Evolutionary conservation across 2,329 filamentous ascomycete genomes (phyloP).

Genomic region (Fusarium chuoi): DNA sequence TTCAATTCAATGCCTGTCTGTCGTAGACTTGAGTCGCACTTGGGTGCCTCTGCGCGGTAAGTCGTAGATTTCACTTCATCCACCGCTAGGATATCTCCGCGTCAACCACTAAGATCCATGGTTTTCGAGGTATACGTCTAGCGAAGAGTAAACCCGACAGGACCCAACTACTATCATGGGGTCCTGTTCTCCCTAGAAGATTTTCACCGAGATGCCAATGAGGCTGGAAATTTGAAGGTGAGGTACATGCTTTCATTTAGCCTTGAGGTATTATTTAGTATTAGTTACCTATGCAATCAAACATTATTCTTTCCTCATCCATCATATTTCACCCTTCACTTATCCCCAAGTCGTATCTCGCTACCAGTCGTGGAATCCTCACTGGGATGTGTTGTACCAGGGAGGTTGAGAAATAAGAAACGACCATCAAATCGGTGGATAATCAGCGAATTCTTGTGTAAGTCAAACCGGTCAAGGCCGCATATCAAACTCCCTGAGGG

Average conservation of each 20-base stretch:
- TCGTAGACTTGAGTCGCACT: slow-evolving; percentile 35
- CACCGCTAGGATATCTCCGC: slow-evolving; percentile 89
- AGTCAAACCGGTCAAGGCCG: background rate
- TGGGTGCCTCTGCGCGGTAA: slow-evolving; percentile 17
- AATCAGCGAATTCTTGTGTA: background rate
- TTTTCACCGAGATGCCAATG: slow-evolving; percentile 73
- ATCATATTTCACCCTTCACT: background rate
- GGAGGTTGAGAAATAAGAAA: background rate
- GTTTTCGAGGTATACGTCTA: slow-evolving; percentile 93
- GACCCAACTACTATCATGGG: slow-evolving; percentile 59
- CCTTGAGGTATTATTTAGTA: background rate
- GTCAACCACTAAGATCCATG: slow-evolving; percentile 75
- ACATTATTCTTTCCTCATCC: background rate
- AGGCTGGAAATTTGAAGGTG: slow-evolving; percentile 85
- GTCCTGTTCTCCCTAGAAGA: slow-evolving; percentile 81
- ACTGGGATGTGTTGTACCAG: background rate
- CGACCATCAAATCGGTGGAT: background rate
- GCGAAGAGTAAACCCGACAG: slow-evolving; percentile 77
- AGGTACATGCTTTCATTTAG: slow-evolving; percentile 68
- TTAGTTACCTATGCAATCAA: background rate
- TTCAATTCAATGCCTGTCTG: slow-evolving; percentile 1
- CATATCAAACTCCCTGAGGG: background rate
- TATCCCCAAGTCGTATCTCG: background rate
- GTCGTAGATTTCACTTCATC: slow-evolving; percentile 36
- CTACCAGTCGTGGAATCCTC: background rate